Conservation (phyloP, 495 filamentous ascomycete genomes). For the Aspergillus leporis region DNA sequence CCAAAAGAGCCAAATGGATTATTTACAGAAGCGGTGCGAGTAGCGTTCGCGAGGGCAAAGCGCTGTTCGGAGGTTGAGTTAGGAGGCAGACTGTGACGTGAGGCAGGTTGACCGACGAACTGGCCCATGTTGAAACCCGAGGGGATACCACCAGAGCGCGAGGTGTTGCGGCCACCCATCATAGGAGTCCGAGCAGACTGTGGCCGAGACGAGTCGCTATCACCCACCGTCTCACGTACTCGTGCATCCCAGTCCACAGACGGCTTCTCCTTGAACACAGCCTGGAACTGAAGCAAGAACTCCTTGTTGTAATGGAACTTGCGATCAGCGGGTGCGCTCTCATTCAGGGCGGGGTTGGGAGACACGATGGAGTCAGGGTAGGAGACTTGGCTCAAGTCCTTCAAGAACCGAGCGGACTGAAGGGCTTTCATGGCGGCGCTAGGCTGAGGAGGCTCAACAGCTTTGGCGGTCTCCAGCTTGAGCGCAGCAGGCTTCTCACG, state of each 20-base stretch:
- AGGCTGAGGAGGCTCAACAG: slow-evolving; percentile 84
- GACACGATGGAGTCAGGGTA: slow-evolving; percentile 83
- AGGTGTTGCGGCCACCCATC: slow-evolving; percentile 47
- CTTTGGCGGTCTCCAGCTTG: slow-evolving; percentile 79
- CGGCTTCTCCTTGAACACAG: slow-evolving; percentile 92
- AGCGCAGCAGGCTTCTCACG: slow-evolving; percentile 72
- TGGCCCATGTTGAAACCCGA: slow-evolving; percentile 66
- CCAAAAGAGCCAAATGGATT: slow-evolving; percentile 58
- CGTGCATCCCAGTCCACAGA: slow-evolving; percentile 85
- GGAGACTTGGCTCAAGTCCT: slow-evolving; percentile 61
- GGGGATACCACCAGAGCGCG: slow-evolving; percentile 44
- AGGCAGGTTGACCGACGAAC: slow-evolving; percentile 59
- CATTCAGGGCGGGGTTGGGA: slow-evolving; percentile 87
- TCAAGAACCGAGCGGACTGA: slow-evolving; percentile 80
- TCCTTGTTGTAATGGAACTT: slow-evolving; percentile 94
- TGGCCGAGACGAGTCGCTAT: slow-evolving; percentile 68
- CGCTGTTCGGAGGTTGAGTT: slow-evolving; percentile 60
- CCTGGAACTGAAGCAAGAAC: slow-evolving; percentile 97
- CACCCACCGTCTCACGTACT: slow-evolving; percentile 82
- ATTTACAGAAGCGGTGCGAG: slow-evolving; percentile 39
- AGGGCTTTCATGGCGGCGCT: slow-evolving; percentile 90
- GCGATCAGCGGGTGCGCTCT: slow-evolving; percentile 66
- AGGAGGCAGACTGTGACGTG: slow-evolving; percentile 57
- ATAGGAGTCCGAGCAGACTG: slow-evolving; percentile 69
- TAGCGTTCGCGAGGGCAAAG: slow-evolving; percentile 36